phyloP scores from a whole-genome alignment of 164 flowering plant genomes.

The Nymphaea colorata region DNA sequence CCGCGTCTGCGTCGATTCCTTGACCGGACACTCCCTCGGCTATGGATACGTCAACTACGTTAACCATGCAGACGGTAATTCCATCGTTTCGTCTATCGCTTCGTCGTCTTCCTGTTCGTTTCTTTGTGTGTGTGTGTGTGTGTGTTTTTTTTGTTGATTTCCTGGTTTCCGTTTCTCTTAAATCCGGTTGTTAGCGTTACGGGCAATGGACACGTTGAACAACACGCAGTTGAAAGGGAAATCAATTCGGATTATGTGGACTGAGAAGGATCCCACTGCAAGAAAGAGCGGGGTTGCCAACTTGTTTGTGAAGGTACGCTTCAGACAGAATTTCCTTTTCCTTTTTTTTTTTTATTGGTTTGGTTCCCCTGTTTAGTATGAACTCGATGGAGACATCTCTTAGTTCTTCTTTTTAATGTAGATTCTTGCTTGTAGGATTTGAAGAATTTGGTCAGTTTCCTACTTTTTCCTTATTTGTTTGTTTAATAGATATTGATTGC shows the following conservation, averaged over 20 bases:
- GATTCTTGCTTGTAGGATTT: too few relatives aligned
- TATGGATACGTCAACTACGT: constrained; percentile 78
- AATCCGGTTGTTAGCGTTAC: constrained; percentile 25
- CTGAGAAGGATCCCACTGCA: constrained; percentile 59
- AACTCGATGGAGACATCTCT: too few relatives aligned
- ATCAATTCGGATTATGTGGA: constrained; percentile 55
- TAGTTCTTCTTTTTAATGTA: too few relatives aligned
- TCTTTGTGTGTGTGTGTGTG: background rate
- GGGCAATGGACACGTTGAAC: constrained; percentile 57
- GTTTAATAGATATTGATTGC: too few relatives aligned
- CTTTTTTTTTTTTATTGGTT: too few relatives aligned
- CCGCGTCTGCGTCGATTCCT: constrained; percentile 60
- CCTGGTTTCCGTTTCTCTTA: background rate
- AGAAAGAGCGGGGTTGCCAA: constrained; percentile 77
- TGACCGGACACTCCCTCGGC: constrained; percentile 53
- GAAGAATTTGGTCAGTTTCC: too few relatives aligned
- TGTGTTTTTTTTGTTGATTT: background rate
- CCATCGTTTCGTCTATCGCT: background rate
- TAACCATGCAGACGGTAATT: constrained; percentile 42
- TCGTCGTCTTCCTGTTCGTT: background rate
- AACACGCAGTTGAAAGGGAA: constrained; percentile 51
- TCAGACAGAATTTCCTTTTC: background rate
- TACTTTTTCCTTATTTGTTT: too few relatives aligned
- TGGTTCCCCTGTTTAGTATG: too few relatives aligned
- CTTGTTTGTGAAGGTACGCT: constrained; percentile 70